Base-by-base conservation (phyloP, 306 rosid genomes). In the Crotalaria pallida region DNA sequence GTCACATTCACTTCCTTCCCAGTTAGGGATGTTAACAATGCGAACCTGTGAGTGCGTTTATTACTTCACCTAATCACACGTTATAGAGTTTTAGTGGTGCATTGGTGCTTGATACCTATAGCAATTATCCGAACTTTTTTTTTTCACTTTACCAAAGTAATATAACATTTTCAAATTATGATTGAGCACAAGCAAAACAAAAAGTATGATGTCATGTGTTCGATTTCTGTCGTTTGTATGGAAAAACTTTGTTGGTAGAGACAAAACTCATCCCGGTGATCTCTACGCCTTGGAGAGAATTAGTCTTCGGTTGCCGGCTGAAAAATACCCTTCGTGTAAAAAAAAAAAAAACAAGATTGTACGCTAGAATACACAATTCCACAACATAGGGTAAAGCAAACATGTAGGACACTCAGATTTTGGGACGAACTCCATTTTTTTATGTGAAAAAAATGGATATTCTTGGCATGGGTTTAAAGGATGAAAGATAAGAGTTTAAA, bases 1-100 rank as follows among this genome's bases (percentile, higher is more conserved):
- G 16, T 51, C 81, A 43, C 66, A 38, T 69, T 75, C 58, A 11
- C n/a, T 59, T 38, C n/a, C 82, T 72, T 77, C 71, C 8, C 13
- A 15, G 23, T 1, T 34, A 43, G 75, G 82, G 73, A 50, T 62
- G 58, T 24, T 43, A n/a, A 53, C 52, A 22, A 26, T 60, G 16
- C 55, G 50, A 50, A 43, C 75, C 38, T 50, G 80, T 74, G 86
- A 70, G 68, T 5, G 3, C 69, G 58, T 71, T 76, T 56, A 67
- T 68, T 62, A 19, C 64, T 34, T 68, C 60, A 77, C 69, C 80
- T 62, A 69, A 63, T 48, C 9, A 38, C 9, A 38, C 44, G 13
- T 38, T 38, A 13, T 23, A n/a, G 17, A 48, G 48, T 13, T 24
- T 9, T 43, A 57, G 48, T 41, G 4, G 7, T 4, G 34, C 4